Evolutionary conservation across 2,329 filamentous ascomycete genomes (phyloP).

Genomic region (Fusarium heterosporum): DNA sequence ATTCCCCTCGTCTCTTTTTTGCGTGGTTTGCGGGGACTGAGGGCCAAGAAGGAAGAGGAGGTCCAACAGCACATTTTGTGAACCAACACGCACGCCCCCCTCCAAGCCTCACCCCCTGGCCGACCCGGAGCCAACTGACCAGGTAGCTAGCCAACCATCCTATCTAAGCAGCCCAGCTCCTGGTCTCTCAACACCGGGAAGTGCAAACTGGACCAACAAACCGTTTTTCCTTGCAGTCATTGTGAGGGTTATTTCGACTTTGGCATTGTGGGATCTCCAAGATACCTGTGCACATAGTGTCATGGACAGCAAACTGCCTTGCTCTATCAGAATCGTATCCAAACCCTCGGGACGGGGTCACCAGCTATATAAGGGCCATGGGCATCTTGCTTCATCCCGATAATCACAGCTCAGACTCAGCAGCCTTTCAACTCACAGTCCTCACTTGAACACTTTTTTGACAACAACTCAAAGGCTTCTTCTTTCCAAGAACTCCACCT

Average conservation of each 20-base stretch:
- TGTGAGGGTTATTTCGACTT: slow-evolving; percentile 47
- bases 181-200: slow-evolving; percentile 37
- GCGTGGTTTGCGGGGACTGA: slow-evolving; percentile 45
- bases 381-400: slow-evolving; percentile 29
- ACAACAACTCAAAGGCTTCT: slow-evolving; percentile 4
- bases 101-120: slow-evolving; percentile 42
- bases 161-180: slow-evolving; percentile 43
- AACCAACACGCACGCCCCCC: slow-evolving; percentile 44
- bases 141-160: slow-evolving; percentile 45
- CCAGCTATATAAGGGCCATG: slow-evolving; percentile 47
- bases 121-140: slow-evolving; percentile 40
- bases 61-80: slow-evolving; percentile 43
- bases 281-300: slow-evolving; percentile 44
- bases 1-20: slow-evolving; percentile 36
- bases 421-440: slow-evolving; percentile 23
- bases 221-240: slow-evolving; percentile 40
- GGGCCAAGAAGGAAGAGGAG: slow-evolving; percentile 38
- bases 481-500: not conserved
- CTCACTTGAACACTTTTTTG: slow-evolving; percentile 8
- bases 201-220: slow-evolving; percentile 45
- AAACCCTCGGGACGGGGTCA: slow-evolving; percentile 44
- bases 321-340: slow-evolving; percentile 39
- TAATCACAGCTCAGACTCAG: slow-evolving; percentile 37
- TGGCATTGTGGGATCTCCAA: slow-evolving; percentile 43
- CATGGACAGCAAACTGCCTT: slow-evolving; percentile 48